Evolutionary conservation across 768 basidiomycete genomes (phyloP).

Genomic region (Leucosporidium creatinivorum): DNA sequence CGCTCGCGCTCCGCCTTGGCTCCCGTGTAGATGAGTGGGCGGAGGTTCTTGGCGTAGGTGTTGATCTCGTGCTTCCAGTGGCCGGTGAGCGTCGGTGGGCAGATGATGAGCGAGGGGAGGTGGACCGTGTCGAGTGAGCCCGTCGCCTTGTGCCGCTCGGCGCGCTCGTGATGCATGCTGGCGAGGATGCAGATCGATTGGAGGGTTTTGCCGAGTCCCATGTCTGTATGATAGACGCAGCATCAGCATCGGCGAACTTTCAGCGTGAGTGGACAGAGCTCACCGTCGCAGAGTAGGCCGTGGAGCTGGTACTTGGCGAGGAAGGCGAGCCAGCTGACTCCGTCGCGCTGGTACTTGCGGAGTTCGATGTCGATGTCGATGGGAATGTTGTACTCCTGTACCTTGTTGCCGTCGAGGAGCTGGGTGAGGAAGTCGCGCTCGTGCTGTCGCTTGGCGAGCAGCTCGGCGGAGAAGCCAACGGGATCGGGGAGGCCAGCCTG

Average conservation of each 20-base stretch:
- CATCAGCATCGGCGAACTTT: no score
- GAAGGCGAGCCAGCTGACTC: conserved; percentile 98
- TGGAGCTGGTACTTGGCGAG: conserved; percentile 95
- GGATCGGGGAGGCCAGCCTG: conserved; percentile 97
- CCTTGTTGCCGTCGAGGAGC: conserved; percentile 88
- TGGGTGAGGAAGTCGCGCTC: conserved; percentile 90
- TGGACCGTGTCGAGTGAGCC: conserved; percentile 69
- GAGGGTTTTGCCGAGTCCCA: conserved; percentile 96
- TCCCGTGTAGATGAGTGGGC: conserved; percentile 81
- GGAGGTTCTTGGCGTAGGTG: conserved; percentile 79
- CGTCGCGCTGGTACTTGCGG: conserved; percentile 95
- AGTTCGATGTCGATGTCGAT: conserved; percentile 85
- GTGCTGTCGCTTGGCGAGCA: conserved; percentile 72
- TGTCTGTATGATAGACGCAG: no score
- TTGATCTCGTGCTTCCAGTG: conserved; percentile 98
- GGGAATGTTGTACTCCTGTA: conserved; percentile 80
- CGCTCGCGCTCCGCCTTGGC: conserved; percentile 70
- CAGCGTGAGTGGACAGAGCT: conserved; percentile 32
- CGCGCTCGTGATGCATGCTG: conserved; percentile 83
- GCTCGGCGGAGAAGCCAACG: conserved; percentile 77
- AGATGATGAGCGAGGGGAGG: conserved; percentile 87
- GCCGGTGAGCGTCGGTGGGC: conserved; percentile 93
- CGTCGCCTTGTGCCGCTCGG: conserved; percentile 58
- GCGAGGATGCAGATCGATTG: conserved; percentile 96
- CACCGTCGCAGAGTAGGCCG: conserved; percentile 95